These are phyloP conservation scores for Wickerhamiella galacta DNA, from an alignment of 805 yeast species.

Conservation along the genomic window DNA sequence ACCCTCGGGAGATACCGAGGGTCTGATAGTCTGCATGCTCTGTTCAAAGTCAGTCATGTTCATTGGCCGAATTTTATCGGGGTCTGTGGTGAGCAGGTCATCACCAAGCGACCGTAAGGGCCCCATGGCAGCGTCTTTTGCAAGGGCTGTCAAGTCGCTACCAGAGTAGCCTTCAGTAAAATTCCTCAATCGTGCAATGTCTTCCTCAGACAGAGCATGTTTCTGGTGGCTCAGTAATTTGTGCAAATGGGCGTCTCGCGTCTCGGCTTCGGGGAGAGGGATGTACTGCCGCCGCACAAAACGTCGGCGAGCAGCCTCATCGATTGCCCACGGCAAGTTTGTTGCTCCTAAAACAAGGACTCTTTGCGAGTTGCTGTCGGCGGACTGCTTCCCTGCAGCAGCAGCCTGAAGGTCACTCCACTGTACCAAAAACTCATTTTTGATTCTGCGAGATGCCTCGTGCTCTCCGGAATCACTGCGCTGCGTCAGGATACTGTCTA, in stretches of 20 bases:
- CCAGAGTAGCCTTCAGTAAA: constrained; percentile 81
- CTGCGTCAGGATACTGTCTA: constrained; percentile 73
- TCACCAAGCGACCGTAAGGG: constrained; percentile 86
- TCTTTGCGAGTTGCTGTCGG: constrained; percentile 34
- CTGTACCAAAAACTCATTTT: constrained; percentile 83
- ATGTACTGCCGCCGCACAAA: constrained; percentile 85
- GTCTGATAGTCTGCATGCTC: constrained; percentile 66
- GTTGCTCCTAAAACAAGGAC: constrained; percentile 91
- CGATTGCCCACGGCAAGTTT: constrained; percentile 88
- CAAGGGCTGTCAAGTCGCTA: constrained; percentile 79
- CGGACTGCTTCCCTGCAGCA: constrained; percentile 53
- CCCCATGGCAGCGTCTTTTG: constrained; percentile 97
- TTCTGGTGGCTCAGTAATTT: constrained; percentile 57
- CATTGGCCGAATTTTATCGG: constrained; percentile 66
- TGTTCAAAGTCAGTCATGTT: constrained; percentile 52
- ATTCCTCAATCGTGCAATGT: constrained; percentile 40
- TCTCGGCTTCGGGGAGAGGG: constrained; percentile 79
- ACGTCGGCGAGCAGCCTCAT: constrained; percentile 89
- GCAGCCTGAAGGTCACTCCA: constrained; percentile 90
- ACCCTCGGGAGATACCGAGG: constrained; percentile 77
- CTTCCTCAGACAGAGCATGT: constrained; percentile 47
- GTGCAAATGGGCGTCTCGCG: constrained; percentile 53
- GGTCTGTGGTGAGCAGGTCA: constrained; percentile 46
- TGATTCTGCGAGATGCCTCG: constrained; percentile 77
- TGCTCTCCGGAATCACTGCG: constrained; percentile 65